phyloP scores from a whole-genome alignment of 1,284 basidiomycete genomes.

The Ceratobasidium sp. region DNA sequence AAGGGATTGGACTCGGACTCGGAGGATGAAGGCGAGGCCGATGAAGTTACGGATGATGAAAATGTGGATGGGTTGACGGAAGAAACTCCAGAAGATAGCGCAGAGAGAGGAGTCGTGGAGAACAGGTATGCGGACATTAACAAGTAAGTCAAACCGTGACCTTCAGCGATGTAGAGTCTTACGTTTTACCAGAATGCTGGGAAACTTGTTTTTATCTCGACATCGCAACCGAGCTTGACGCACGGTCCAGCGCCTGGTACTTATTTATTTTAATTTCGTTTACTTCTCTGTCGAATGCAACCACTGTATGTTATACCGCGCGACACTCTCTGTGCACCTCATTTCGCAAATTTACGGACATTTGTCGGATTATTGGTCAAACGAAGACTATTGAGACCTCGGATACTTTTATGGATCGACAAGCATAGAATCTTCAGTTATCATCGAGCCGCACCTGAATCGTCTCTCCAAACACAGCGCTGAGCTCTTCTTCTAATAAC shows the following conservation, averaged over 20 bases:
- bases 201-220: constrained; percentile 71
- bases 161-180: background rate
- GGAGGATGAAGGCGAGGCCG: constrained; percentile 18
- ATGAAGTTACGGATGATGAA: constrained; percentile 54
- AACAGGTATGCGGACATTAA: constrained; percentile 33
- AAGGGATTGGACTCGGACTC: constrained; percentile 30
- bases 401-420: background rate
- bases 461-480: constrained; percentile 51
- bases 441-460: constrained; percentile 52
- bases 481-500: constrained; percentile 77
- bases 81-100: constrained; percentile 49
- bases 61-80: constrained; percentile 45
- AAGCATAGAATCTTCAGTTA: background rate
- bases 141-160: constrained; percentile 22
- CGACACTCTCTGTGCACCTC: background rate
- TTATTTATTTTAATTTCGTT: constrained; percentile 4
- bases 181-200: constrained; percentile 60
- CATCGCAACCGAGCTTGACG: constrained; percentile 55
- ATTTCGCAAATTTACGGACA: constrained; percentile 5
- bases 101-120: constrained; percentile 25
- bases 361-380: background rate
- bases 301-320: background rate
- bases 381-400: background rate
- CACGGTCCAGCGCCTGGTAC: no score
- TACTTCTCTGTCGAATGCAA: background rate